Conservation (phyloP, 768 basidiomycete genomes). For the Epithele typhae region DNA sequence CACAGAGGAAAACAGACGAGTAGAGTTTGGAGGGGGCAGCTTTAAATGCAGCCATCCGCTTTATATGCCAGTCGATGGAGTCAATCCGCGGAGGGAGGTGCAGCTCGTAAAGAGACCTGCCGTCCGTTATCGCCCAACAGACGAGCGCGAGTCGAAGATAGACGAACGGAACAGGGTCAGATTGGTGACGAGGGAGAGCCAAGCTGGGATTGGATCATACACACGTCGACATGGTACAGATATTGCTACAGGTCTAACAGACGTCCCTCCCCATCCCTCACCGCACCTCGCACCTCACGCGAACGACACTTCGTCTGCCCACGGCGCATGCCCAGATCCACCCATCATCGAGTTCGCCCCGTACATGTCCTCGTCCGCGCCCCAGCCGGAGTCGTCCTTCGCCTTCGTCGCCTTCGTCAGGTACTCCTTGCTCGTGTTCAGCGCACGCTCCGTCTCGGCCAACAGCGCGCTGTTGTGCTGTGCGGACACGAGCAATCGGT, state of each 20-base stretch:
- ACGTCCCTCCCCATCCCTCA: no score
- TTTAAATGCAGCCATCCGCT: no score
- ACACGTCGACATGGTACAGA: conserved; percentile 7
- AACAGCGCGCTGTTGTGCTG: conserved; percentile 54
- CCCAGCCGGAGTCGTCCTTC: conserved; percentile 25
- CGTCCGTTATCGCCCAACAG: no score
- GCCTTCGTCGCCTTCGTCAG: conserved; percentile 46
- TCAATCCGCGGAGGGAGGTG: no score
- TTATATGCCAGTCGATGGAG: no score
- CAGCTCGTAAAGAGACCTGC: no score
- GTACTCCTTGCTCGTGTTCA: conserved; percentile 67
- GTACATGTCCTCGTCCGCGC: conserved; percentile 22
- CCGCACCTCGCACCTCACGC: no score
- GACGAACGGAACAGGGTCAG: no score
- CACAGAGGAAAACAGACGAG: no score
- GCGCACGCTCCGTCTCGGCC: conserved; percentile 45
- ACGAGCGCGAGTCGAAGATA: no score
- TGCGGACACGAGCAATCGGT: conserved; percentile 47
- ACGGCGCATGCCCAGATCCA: conserved; percentile 1
- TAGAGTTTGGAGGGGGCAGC: no score
- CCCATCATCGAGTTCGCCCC: conserved; percentile 3
- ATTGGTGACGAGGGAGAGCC: conserved; percentile 13
- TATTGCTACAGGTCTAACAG: no score
- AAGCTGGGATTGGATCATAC: conserved; percentile 9
- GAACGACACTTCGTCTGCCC: conserved; percentile 12